phyloP scores from a whole-genome alignment of 108 stramenopile genomes.

The Poteriospumella lacustris region DNA sequence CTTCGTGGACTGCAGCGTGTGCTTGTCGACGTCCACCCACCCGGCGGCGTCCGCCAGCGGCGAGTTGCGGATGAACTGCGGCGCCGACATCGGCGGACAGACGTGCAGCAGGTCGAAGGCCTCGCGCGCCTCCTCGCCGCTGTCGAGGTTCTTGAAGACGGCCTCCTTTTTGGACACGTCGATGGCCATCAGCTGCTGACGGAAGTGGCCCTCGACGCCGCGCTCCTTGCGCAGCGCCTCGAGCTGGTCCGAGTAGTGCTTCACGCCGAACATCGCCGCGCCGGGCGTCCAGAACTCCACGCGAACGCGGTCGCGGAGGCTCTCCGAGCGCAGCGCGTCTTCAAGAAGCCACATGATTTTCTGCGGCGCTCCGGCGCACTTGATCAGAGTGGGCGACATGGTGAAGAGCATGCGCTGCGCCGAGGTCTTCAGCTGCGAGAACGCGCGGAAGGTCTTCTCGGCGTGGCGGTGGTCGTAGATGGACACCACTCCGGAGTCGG shows the following conservation, averaged over 20 bases:
- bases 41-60: constrained; percentile 38
- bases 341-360: constrained; percentile 55
- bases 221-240: constrained; percentile 31
- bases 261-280: constrained; percentile 41
- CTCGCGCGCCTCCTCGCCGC: neutral
- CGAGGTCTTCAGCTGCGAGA: constrained; percentile 10
- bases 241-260: constrained; percentile 43
- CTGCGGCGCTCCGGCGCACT: constrained; percentile 55
- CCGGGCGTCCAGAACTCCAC: constrained; percentile 36
- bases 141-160: constrained; percentile 38
- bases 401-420: constrained; percentile 42
- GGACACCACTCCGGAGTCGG: constrained; percentile 40
- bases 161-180: constrained; percentile 41
- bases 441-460: constrained; percentile 26
- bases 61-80: constrained; percentile 27
- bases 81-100: constrained; percentile 44
- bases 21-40: constrained; percentile 47
- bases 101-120: constrained; percentile 50
- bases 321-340: constrained; percentile 33
- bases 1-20: constrained; percentile 40
- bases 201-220: constrained; percentile 33
- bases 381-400: constrained; percentile 34
- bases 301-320: constrained; percentile 32
- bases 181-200: constrained; percentile 32
- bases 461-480: constrained; percentile 37